Conservation (phyloP, 129 eudicot genomes). For the sunflower (Helianthus annuus) region DNA sequence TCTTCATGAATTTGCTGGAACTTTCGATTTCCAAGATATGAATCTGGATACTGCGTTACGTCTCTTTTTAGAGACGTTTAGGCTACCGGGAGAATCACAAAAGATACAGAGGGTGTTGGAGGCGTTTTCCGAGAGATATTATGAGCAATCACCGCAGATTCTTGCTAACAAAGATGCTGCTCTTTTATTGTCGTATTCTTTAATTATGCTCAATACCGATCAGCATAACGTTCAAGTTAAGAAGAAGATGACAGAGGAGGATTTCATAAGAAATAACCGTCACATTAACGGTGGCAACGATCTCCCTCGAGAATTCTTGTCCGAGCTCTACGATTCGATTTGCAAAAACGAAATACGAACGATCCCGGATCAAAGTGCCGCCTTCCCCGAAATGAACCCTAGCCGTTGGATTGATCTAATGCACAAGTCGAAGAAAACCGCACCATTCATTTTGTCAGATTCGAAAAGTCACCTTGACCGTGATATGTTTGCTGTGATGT, state of each 20-base stretch:
- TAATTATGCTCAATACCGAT: slow-evolving; percentile 88
- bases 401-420: slow-evolving; percentile 90
- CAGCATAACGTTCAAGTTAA: slow-evolving; percentile 90
- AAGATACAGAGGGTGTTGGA: slow-evolving; percentile 94
- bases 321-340: slow-evolving; percentile 73
- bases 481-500: slow-evolving; percentile 89
- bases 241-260: slow-evolving; percentile 93
- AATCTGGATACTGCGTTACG: slow-evolving; percentile 84
- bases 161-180: slow-evolving; percentile 92
- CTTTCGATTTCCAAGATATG: slow-evolving; percentile 95
- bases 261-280: slow-evolving; percentile 80
- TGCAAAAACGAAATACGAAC: slow-evolving; percentile 91
- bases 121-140: slow-evolving; percentile 88
- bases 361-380: slow-evolving; percentile 87
- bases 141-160: slow-evolving; percentile 79
- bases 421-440: slow-evolving; percentile 77
- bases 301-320: slow-evolving; percentile 83
- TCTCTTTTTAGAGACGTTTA: slow-evolving; percentile 80
- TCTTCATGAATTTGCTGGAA: slow-evolving; percentile 87
- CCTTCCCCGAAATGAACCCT: slow-evolving; percentile 77
- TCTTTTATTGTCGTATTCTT: slow-evolving; percentile 73
- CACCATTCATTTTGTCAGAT: slow-evolving; percentile 69
- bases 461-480: slow-evolving; percentile 73
- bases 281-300: slow-evolving; percentile 87
- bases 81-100: slow-evolving; percentile 94